Conservation (phyloP, 352 stramenopile genomes). For the Phytophthora boehmeriae region DNA sequence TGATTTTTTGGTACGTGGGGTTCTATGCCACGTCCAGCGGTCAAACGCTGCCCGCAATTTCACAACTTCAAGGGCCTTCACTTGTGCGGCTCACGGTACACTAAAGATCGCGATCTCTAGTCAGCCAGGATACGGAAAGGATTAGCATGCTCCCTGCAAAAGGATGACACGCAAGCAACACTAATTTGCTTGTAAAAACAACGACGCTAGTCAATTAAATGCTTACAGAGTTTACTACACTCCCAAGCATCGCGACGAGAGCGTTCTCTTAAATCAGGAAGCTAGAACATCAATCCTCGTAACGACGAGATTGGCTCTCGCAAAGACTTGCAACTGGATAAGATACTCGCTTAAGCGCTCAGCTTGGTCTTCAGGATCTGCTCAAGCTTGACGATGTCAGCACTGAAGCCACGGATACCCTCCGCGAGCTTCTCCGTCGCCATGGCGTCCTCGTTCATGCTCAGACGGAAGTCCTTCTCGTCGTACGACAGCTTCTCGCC, state of each 20-base stretch:
- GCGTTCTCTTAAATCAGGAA: not conserved
- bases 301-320: not conserved
- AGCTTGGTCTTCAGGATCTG: slow-evolving; percentile 97
- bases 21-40: too few species aligned
- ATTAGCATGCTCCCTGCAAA: too few species aligned
- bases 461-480: slow-evolving; percentile 97
- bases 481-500: slow-evolving; percentile 84
- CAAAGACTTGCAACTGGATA: not conserved
- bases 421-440: slow-evolving; percentile 97
- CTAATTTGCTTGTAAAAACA: too few species aligned
- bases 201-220: not conserved
- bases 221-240: not conserved
- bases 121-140: too few species aligned
- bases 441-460: slow-evolving; percentile 98
- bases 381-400: slow-evolving; percentile 99
- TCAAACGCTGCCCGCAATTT: too few species aligned
- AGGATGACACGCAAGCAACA: not conserved
- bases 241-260: not conserved
- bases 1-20: too few species aligned
- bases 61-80: too few species aligned
- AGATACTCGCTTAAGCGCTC: slow-evolving; percentile 52
- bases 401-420: slow-evolving; percentile 97
- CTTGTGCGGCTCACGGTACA: too few species aligned
- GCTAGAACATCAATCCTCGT: not conserved
- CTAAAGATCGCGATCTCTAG: too few species aligned